Base-by-base conservation (phyloP, 148 eudicot species). In the Spergularia bocconei region DNA sequence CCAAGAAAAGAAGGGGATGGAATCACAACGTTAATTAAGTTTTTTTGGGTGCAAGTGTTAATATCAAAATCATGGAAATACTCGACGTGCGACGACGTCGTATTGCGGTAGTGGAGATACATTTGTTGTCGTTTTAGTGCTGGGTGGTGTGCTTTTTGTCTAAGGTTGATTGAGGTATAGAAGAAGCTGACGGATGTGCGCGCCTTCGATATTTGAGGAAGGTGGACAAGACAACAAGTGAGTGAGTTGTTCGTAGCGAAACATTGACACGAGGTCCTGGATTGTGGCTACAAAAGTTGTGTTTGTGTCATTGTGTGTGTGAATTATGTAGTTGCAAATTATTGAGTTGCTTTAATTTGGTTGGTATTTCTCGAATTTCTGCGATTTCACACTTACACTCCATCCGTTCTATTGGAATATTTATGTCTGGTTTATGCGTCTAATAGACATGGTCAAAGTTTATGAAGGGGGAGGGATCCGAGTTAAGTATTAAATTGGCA, bases 1-100 rank as follows among this genome's bases (percentile, higher is more conserved):
- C 63, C 72, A 76, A 75, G 70, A 65, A 74, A 74, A 11, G 54
- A 75, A 39, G 47, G 67, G 48, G 19, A 63, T 29, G 55, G 33
- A 47, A 75, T 69, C 41, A 70, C 72, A 70, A 80, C 62, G 72
- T 65, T 63, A 65, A 20, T 10, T 33, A 11, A 4, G 8, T 13
- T 33, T n/a, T 52, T 60, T 68, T 78, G 76, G 70, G 64, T 62
- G 57, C 60, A 21, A 48, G 36, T 47, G 36, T 47, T 47, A 76
- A 69, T 57, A 76, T 76, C 19, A 69, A 33, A 11, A 69, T 69
- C 61, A 69, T 19, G 36, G 60, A 19, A 51, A 77, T 63, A 63
- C 54, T 38, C 54, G 20, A 51, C 5, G 73, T 23, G 53, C 29
- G 36, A 73, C 77, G 77, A n/a, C 72, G 77, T 73, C 77, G 73